These are phyloP conservation scores for Kluyveromyces siamensis DNA, from an alignment of 805 yeast genomes.

Conservation along the genomic window DNA sequence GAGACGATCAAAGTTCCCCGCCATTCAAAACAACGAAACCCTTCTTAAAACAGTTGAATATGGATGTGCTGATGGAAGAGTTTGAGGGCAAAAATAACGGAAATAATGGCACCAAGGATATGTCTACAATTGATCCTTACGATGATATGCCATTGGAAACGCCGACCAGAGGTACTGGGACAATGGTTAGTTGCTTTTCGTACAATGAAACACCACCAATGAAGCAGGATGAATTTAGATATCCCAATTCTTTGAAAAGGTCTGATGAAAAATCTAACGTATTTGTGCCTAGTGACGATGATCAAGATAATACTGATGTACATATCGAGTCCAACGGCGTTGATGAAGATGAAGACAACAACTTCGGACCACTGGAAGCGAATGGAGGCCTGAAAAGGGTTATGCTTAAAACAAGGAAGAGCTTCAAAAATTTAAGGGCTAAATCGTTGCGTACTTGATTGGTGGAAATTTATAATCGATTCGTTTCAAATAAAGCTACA, in stretches of 20 bases:
- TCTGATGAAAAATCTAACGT: slow-evolving; percentile 1
- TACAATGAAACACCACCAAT: slow-evolving; percentile 9
- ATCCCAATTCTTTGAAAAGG: neutral
- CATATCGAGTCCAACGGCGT: neutral
- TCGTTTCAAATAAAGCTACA: neutral
- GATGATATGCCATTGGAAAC: neutral
- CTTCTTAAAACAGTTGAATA: neutral
- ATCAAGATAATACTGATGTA: slow-evolving; percentile 1
- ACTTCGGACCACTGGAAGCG: neutral
- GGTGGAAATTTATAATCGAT: neutral
- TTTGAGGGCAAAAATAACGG: neutral
- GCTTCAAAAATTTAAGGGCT: slow-evolving; percentile 4
- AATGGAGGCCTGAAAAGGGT: slow-evolving; percentile 2
- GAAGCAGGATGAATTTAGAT: slow-evolving; percentile 1
- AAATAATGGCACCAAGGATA: neutral
- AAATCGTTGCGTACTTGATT: neutral
- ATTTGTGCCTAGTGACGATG: neutral
- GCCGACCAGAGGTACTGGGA: slow-evolving; percentile 1
- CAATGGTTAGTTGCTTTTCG: slow-evolving; percentile 6
- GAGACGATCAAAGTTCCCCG: neutral
- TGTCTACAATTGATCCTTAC: neutral
- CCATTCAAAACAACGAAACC: neutral
- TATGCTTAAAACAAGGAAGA: slow-evolving; percentile 7
- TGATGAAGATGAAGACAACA: neutral
- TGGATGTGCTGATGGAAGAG: neutral